Percentiles rank a stretch among this genome's conserved stretches.
These are phyloP conservation scores for Phytophthora hybrid DNA, from an alignment of 352 stramenopile species.

Conservation along the genomic window DNA sequence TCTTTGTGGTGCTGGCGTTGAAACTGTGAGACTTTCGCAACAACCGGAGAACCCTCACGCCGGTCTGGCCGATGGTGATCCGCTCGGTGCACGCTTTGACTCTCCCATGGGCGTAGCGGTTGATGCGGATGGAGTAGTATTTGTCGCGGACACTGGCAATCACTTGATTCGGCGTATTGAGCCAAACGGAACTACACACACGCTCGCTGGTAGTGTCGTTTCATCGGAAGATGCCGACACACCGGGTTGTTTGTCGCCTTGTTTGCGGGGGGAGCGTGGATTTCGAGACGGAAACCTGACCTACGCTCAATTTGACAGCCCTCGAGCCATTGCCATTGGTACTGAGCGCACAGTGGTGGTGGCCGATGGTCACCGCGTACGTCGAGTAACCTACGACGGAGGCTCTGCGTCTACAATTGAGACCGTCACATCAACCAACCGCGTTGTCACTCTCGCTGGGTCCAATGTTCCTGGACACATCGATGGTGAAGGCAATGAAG, in stretches of 20 bases:
- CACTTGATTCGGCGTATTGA: constrained; percentile 92
- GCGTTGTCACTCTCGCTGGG: constrained; percentile 94
- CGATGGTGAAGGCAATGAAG: constrained; percentile 90
- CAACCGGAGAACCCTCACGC: constrained; percentile 68
- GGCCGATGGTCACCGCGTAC: constrained; percentile 90
- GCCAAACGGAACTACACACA: constrained; percentile 69
- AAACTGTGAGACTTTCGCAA: constrained; percentile 53
- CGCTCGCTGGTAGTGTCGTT: constrained; percentile 67
- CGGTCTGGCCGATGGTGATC: constrained; percentile 91
- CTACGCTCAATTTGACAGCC: constrained; percentile 92
- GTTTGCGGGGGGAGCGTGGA: constrained; percentile 87
- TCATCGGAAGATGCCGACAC: constrained; percentile 70
- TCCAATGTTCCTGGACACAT: constrained; percentile 64
- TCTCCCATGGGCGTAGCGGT: constrained; percentile 91
- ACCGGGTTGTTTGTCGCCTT: constrained; percentile 90
- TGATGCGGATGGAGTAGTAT: constrained; percentile 84
- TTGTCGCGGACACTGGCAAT: constrained; percentile 97
- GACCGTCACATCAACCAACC: constrained; percentile 65
- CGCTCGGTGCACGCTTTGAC: constrained; percentile 89
- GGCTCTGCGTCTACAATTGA: constrained; percentile 64
- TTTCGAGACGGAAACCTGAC: constrained; percentile 90
- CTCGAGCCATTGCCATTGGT: constrained; percentile 90
- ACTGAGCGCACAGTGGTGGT: constrained; percentile 88
- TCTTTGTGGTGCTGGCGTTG: constrained; percentile 82
- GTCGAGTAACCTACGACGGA: constrained; percentile 83